These are phyloP conservation scores for Aquilaria sinensis DNA, from an alignment of 345 rosid genomes.

Conservation along the genomic window DNA sequence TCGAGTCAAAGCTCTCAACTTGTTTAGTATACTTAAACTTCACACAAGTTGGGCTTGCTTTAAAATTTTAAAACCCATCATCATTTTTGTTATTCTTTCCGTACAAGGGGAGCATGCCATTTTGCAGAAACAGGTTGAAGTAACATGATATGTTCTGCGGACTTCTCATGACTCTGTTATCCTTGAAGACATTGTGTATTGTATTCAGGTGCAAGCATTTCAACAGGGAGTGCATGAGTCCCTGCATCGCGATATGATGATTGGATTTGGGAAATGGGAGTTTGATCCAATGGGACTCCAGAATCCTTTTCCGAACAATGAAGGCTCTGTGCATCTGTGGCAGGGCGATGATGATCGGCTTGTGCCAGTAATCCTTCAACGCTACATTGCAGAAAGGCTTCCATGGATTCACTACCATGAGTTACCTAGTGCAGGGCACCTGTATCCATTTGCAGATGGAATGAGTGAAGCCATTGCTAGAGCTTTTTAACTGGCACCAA, in stretches of 20 bases:
- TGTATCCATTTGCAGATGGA: constrained; percentile 38
- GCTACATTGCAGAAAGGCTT: constrained; percentile 30
- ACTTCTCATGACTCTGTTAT: too few species aligned
- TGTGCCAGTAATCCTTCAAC: constrained; percentile 41
- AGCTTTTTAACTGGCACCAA: constrained; percentile 29
- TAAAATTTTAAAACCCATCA: too few species aligned
- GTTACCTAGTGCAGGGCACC: constrained; percentile 50
- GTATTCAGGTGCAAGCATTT: constrained; percentile 20
- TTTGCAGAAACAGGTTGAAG: too few species aligned
- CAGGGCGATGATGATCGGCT: constrained; percentile 66
- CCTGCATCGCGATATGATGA: constrained; percentile 46
- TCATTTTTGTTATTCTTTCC: too few species aligned
- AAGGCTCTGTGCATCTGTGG: constrained; percentile 63
- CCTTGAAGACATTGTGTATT: not conserved
- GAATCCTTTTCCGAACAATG: constrained; percentile 50
- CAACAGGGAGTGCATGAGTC: constrained; percentile 71
- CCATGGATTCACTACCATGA: constrained; percentile 63
- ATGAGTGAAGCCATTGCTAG: constrained; percentile 38
- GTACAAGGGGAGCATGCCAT: too few species aligned
- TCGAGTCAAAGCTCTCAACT: too few species aligned
- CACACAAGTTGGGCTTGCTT: too few species aligned
- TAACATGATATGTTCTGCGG: too few species aligned
- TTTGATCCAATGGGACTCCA: constrained; percentile 58
- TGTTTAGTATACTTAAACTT: too few species aligned
- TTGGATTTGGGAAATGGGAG: constrained; percentile 75